These are phyloP conservation scores for Pochonia chlamydosporia DNA, from an alignment of 2,329 filamentous ascomycete species.

Conservation along the genomic window DNA sequence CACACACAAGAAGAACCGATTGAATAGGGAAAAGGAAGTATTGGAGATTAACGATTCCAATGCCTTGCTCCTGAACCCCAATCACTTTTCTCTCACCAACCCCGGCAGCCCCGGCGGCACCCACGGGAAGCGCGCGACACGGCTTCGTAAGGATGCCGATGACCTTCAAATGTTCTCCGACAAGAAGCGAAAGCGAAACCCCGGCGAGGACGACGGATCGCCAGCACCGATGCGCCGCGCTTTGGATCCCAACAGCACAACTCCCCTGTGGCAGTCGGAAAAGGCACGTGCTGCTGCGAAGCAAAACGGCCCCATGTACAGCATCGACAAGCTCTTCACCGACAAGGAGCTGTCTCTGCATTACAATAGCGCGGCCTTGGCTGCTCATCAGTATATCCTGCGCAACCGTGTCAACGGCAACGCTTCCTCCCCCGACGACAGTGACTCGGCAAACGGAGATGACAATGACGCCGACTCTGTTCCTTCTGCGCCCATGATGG, in stretches of 20 bases:
- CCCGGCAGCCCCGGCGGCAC: slow-evolving; percentile 58
- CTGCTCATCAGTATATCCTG: slow-evolving; percentile 56
- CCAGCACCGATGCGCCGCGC: slow-evolving; percentile 51
- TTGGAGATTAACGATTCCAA: slow-evolving; percentile 62
- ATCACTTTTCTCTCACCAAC: slow-evolving; percentile 61
- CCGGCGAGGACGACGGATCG: slow-evolving; percentile 56
- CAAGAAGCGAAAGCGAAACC: slow-evolving; percentile 59
- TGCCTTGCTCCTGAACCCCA: slow-evolving; percentile 60
- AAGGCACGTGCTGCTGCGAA: slow-evolving; percentile 47
- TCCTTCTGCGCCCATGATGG: slow-evolving; percentile 51
- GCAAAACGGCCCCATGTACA: slow-evolving; percentile 56
- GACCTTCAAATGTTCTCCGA: slow-evolving; percentile 51
- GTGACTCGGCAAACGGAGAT: slow-evolving; percentile 46
- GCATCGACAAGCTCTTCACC: slow-evolving; percentile 64
- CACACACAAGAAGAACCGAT: slow-evolving; percentile 56
- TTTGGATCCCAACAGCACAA: slow-evolving; percentile 51
- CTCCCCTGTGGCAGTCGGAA: slow-evolving; percentile 58
- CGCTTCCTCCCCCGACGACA: slow-evolving; percentile 46
- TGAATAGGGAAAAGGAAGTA: slow-evolving; percentile 62
- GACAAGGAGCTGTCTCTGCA: slow-evolving; percentile 63
- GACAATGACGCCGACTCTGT: slow-evolving; percentile 43
- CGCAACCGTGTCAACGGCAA: slow-evolving; percentile 49
- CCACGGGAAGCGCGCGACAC: slow-evolving; percentile 57
- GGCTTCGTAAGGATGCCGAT: slow-evolving; percentile 55
- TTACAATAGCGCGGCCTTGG: slow-evolving; percentile 57